Base-by-base conservation (phyloP, 495 filamentous ascomycete genomes). In the Neurospora sp. region DNA sequence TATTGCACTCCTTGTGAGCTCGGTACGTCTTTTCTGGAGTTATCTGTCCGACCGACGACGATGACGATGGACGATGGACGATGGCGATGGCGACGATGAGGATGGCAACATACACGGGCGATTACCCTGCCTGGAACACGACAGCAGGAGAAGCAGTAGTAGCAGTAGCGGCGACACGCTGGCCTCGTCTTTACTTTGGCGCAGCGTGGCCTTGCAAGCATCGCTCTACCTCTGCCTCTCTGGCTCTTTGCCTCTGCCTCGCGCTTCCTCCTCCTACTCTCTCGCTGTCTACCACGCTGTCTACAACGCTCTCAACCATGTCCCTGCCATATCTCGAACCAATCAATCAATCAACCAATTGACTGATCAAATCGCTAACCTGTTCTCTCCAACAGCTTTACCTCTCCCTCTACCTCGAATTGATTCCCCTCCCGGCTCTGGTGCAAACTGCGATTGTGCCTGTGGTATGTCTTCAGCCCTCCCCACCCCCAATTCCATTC, bases 1-100 rank as follows among this genome's bases (percentile, higher is more conserved):
- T 54, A 85, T 96, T 74, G 89, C 89, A 76, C 90, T 97, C 77
- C 89, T 97, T 73, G 86, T 95, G 80, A 93, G 92, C 81, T 97
- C 95, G 35, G 95, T 98, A 82, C 73, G 80, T 72, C n/a, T 72
- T 6, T 27, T 12, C 5, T 6, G 0, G 20, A 14, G 11, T 7
- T 12, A 12, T 14, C 49, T 49, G 18, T 49, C 8, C 44, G n/a
- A 49, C 20, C 27, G 27, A 66, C 7, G 14, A 18, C 12, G 46
- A 54, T 10, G 2, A 4, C 7, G n/a, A 54, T 2, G 46, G 31
- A 31, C 31, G 31, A 31, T 31, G 27, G 44, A 12, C 10, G 23
- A 35, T 4, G 7, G 14, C 2, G 27, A 66, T 31, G 10, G 20
- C 31, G 31, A 31, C n/a, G 46, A 54, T 46, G 44, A 23, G 0